Conservation (phyloP, 495 filamentous ascomycete species). For the Hypoxylon lenormandii region DNA sequence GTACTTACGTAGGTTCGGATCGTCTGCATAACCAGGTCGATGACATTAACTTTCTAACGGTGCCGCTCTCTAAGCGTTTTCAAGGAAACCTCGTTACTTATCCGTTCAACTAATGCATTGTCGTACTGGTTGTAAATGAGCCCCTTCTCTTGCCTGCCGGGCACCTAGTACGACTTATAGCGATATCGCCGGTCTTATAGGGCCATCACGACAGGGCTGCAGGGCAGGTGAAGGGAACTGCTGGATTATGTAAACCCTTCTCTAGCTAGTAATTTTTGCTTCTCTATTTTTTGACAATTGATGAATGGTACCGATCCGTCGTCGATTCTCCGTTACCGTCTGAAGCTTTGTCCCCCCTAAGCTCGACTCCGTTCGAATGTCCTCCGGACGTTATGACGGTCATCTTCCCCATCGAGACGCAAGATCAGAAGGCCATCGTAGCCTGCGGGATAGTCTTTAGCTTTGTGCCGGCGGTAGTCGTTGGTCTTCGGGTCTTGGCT, state of each 20-base stretch:
- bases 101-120: slow-evolving; percentile 4
- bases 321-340: slow-evolving; percentile 12
- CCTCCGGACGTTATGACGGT: slow-evolving; percentile 32
- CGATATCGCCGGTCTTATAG: slow-evolving; percentile 26
- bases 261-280: slow-evolving; percentile 6
- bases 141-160: slow-evolving; percentile 22
- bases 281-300: slow-evolving; percentile 13
- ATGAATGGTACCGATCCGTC: slow-evolving; percentile 5
- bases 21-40: neutral
- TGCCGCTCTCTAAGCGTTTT: neutral
- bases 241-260: slow-evolving; percentile 25
- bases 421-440: slow-evolving; percentile 42
- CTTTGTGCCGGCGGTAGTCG: slow-evolving; percentile 35
- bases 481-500: slow-evolving; percentile 42
- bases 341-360: slow-evolving; percentile 11
- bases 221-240: slow-evolving; percentile 17
- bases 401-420: slow-evolving; percentile 48
- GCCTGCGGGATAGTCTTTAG: slow-evolving; percentile 41
- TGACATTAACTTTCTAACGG: neutral
- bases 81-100: neutral
- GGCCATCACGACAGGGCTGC: slow-evolving; percentile 25
- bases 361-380: slow-evolving; percentile 19
- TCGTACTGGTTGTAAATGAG: slow-evolving; percentile 14
- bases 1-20: neutral
- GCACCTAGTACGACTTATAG: slow-evolving; percentile 21